Conservation (phyloP, 164 flowering plant genomes). For the Nelumbo lutea region DNA sequence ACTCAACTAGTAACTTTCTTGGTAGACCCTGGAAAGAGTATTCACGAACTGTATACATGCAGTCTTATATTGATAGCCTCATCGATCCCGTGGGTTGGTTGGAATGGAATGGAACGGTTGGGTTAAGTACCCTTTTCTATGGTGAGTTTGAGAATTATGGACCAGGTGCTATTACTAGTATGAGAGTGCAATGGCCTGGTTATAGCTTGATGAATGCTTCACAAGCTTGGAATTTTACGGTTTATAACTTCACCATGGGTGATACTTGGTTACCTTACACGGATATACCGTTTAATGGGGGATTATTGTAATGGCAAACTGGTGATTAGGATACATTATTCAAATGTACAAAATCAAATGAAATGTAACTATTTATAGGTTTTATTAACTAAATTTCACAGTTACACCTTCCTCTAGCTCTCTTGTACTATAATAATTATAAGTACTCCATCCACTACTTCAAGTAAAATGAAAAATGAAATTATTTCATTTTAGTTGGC, state of each 20-base stretch:
- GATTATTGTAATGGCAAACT: slow-evolving; percentile 17
- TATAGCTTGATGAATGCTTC: slow-evolving; percentile 31
- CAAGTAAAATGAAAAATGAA: too few relatives aligned
- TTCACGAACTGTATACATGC: slow-evolving; percentile 46
- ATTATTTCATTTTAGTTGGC: too few relatives aligned
- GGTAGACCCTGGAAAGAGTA: slow-evolving; percentile 54
- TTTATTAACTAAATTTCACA: too few relatives aligned
- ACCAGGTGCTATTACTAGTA: slow-evolving; percentile 37
- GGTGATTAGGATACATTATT: neutral
- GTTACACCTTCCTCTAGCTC: too few relatives aligned
- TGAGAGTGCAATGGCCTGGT: slow-evolving; percentile 50
- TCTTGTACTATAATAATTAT: too few relatives aligned
- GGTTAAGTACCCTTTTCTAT: slow-evolving; percentile 35
- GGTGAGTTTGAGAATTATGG: slow-evolving; percentile 50
- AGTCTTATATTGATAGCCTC: slow-evolving; percentile 33
- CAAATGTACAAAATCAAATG: too few relatives aligned
- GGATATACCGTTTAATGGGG: slow-evolving; percentile 35
- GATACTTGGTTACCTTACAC: slow-evolving; percentile 46
- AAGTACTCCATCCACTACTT: too few relatives aligned
- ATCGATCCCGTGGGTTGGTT: slow-evolving; percentile 39
- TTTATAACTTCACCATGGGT: slow-evolving; percentile 37
- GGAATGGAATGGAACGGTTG: slow-evolving; percentile 42
- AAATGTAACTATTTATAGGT: too few relatives aligned
- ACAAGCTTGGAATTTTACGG: slow-evolving; percentile 43
- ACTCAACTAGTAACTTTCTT: slow-evolving; percentile 17